Conservation (phyloP, 2,329 filamentous ascomycete genomes). For the Rhynchosporium agropyri region DNA sequence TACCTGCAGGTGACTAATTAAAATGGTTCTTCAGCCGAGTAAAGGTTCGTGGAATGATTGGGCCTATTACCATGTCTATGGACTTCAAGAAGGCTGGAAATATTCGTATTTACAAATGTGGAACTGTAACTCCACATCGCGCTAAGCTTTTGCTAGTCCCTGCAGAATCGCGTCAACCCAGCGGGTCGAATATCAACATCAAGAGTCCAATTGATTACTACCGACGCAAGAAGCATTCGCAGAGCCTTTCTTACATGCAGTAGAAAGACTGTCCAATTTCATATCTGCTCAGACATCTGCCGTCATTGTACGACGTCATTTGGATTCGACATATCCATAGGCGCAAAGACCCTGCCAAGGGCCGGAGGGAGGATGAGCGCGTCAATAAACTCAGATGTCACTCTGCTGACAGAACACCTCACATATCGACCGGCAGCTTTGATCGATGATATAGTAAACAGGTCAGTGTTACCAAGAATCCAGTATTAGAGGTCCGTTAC, state of each 20-base stretch:
- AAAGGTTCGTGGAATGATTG: too few species aligned
- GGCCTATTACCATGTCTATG: background rate
- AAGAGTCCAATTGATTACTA: background rate
- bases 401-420: slow-evolving; percentile 91
- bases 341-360: slow-evolving; percentile 15
- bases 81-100: background rate
- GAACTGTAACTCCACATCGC: background rate
- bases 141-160: slow-evolving; percentile 5
- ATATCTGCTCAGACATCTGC: background rate
- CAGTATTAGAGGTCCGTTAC: background rate
- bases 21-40: too few species aligned
- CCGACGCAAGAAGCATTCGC: background rate
- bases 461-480: background rate
- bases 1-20: background rate
- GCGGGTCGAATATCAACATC: slow-evolving; percentile 27
- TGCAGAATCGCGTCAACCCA: slow-evolving; percentile 16
- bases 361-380: slow-evolving; percentile 33
- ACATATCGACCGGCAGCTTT: slow-evolving; percentile 78
- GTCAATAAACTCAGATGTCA: slow-evolving; percentile 46
- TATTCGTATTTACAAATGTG: background rate
- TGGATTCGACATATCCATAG: background rate
- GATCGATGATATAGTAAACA: slow-evolving; percentile 18
- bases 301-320: background rate
- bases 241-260: background rate
- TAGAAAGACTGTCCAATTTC: background rate